Conservation (phyloP, 2,329 filamentous ascomycete genomes). For the Clonostachys rhizophaga region DNA sequence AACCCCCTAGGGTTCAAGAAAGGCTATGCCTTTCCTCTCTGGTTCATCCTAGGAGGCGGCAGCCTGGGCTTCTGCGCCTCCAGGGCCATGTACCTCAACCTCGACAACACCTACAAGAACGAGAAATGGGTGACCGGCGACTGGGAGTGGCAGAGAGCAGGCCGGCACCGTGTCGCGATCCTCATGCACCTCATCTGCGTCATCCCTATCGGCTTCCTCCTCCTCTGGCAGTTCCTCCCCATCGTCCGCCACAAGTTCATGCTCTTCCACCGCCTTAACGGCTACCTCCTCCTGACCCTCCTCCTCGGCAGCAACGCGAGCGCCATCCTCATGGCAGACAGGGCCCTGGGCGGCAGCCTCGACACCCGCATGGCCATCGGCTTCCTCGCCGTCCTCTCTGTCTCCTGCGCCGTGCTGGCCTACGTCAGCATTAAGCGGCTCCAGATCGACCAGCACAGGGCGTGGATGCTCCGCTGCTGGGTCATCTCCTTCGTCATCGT, state of each 20-base stretch:
- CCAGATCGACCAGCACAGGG: constrained; percentile 55
- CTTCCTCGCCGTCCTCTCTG: constrained; percentile 34
- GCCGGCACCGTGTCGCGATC: constrained; percentile 25
- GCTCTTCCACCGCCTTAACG: constrained; percentile 52
- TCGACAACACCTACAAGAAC: constrained; percentile 25
- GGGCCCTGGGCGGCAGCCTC: constrained; percentile 48
- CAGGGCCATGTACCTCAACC: constrained; percentile 40
- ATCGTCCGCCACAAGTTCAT: constrained; percentile 37
- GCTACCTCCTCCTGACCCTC: constrained; percentile 28
- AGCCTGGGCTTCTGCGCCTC: constrained; percentile 39
- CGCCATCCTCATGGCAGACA: constrained; percentile 45
- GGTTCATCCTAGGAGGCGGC: constrained; percentile 38
- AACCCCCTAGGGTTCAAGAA: constrained; percentile 48
- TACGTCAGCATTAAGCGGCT: constrained; percentile 49
- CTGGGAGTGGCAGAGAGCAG: constrained; percentile 33
- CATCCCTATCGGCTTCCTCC: constrained; percentile 34
- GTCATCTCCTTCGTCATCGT: constrained; percentile 18
- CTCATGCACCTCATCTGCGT: constrained; percentile 35
- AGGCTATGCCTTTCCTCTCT: constrained; percentile 53
- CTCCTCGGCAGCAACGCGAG: constrained; percentile 13
- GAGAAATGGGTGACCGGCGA: constrained; percentile 11
- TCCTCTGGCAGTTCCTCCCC: constrained; percentile 40
- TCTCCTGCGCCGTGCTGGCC: constrained; percentile 33
- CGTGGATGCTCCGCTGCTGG: constrained; percentile 54
- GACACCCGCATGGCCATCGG: constrained; percentile 41